Percentiles rank a stretch among this genome's conserved stretches.
These are phyloP conservation scores for Peniophora sp. DNA, from an alignment of 1,284 basidiomycete species.

Conservation along the genomic window DNA sequence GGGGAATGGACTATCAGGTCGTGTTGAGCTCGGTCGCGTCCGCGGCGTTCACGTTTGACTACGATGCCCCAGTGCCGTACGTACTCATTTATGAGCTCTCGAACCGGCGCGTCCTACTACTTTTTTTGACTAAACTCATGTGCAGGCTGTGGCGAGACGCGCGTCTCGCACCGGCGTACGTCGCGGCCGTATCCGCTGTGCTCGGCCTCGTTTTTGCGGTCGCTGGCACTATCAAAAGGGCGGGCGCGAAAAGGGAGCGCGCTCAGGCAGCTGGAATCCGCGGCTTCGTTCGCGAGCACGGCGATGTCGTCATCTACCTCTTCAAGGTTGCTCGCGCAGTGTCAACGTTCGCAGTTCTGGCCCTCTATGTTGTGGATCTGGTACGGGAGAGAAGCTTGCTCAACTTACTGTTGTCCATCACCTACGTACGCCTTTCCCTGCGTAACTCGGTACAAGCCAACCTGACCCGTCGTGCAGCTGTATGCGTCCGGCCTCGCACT, in stretches of 20 bases:
- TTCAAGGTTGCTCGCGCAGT: conserved; percentile 17
- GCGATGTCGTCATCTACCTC: conserved; percentile 18
- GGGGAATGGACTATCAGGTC: neutral
- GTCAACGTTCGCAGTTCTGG: conserved; percentile 11
- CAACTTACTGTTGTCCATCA: conserved; percentile 9
- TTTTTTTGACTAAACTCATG: no score
- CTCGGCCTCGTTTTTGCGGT: conserved; percentile 7
- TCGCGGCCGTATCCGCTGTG: conserved; percentile 11
- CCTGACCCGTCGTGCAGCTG: neutral
- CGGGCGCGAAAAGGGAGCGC: neutral
- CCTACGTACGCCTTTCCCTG: conserved; percentile 13
- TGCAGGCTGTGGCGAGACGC: conserved; percentile 13
- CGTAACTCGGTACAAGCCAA: neutral
- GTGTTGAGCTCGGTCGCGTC: neutral
- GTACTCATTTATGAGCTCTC: neutral
- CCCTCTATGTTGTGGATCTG: conserved; percentile 10
- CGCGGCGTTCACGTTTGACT: neutral
- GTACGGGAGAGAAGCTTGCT: conserved; percentile 5
- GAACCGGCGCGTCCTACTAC: neutral
- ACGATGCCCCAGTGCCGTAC: neutral
- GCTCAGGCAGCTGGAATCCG: conserved; percentile 1
- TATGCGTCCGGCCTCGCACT: conserved; percentile 13
- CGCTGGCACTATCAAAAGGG: conserved; percentile 1
- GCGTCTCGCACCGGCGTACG: conserved; percentile 15
- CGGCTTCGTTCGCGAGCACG: conserved; percentile 13